Conservation (phyloP, 2,329 filamentous ascomycete species). For the Exophiala sideris region DNA sequence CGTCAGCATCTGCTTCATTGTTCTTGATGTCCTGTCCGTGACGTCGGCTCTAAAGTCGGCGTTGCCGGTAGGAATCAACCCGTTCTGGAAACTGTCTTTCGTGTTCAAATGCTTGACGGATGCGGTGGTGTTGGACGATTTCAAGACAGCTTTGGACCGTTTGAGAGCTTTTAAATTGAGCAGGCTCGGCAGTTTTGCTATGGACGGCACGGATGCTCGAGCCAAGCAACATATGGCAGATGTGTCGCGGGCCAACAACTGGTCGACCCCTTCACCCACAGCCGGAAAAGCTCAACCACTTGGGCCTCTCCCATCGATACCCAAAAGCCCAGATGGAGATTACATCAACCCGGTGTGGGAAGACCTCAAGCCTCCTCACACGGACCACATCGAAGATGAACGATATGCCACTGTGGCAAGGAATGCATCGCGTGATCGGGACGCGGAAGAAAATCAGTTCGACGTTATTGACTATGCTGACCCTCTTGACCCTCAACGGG, state of each 20-base stretch:
- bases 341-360: conserved; percentile 19
- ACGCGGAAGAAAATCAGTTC: conserved; percentile 26
- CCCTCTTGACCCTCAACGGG: conserved; percentile 20
- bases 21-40: conserved; percentile 60
- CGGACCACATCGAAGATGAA: conserved; percentile 19
- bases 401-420: conserved; percentile 15
- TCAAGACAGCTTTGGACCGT: conserved; percentile 51
- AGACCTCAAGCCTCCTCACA: conserved; percentile 14
- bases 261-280: conserved; percentile 19
- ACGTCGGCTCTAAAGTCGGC: conserved; percentile 45
- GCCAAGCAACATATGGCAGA: conserved; percentile 24
- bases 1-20: conserved; percentile 58
- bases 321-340: conserved; percentile 18
- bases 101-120: conserved; percentile 62
- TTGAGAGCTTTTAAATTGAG: conserved; percentile 30
- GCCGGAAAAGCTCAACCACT: conserved; percentile 17
- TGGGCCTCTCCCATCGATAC: conserved; percentile 12
- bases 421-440: conserved; percentile 27
- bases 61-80: conserved; percentile 57
- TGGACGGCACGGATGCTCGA: conserved; percentile 21
- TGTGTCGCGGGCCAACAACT: conserved; percentile 21
- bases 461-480: conserved; percentile 24
- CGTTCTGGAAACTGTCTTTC: conserved; percentile 60
- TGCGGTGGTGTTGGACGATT: conserved; percentile 59
- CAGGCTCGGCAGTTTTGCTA: conserved; percentile 28